These are phyloP conservation scores for Colletotrichum eremochloae DNA, from an alignment of 2,329 filamentous ascomycete species.

Conservation along the genomic window DNA sequence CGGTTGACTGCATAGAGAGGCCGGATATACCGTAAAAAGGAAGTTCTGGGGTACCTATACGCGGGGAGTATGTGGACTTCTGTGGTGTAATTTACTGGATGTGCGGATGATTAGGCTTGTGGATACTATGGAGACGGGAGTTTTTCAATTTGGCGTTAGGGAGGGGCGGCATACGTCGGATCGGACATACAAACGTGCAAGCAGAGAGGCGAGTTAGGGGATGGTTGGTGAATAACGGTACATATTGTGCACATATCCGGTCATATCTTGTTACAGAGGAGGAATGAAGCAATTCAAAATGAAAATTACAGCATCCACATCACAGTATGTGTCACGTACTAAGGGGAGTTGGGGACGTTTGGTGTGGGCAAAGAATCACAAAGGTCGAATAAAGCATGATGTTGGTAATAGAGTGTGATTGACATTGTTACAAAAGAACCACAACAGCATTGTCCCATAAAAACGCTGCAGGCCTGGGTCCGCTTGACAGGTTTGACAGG, in stretches of 20 bases:
- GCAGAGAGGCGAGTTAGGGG: not conserved
- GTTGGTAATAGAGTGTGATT: not conserved
- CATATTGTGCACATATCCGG: not conserved
- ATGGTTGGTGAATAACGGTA: not conserved
- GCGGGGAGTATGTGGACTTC: not conserved
- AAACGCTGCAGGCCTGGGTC: not conserved
- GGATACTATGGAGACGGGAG: not conserved
- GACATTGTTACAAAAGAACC: not conserved
- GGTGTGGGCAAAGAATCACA: not conserved
- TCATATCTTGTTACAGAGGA: conserved; percentile 3
- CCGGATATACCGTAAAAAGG: not conserved
- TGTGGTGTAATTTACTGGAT: not conserved
- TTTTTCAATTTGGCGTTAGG: conserved; percentile 3
- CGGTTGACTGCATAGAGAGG: not conserved
- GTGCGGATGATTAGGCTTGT: not conserved
- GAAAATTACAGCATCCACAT: not conserved
- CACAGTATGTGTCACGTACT: not conserved
- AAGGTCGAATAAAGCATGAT: no score
- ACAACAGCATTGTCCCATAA: not conserved
- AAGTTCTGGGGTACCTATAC: not conserved
- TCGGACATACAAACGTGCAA: not conserved
- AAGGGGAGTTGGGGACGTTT: not conserved
- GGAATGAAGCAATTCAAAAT: not conserved
- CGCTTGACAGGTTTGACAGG: not conserved
- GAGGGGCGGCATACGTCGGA: not conserved